A percentile compares a stretch with the other conserved stretches of the same genome.
Conservation (phyloP, 2,329 filamentous ascomycete genomes). For the Penicillium sp. region DNA sequence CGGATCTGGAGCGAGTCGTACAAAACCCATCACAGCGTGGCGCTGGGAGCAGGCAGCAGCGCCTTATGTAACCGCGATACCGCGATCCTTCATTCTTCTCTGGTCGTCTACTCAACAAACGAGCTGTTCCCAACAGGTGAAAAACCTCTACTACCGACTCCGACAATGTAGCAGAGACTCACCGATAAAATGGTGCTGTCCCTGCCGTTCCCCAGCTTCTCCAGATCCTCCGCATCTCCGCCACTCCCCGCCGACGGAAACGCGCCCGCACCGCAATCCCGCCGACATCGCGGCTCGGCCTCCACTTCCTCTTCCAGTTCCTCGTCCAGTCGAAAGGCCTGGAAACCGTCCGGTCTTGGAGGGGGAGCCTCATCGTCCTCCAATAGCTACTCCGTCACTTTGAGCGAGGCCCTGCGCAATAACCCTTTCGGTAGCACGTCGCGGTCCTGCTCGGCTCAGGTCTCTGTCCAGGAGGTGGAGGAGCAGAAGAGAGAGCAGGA, state of each 20-base stretch:
- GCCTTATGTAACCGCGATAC: constrained; percentile 7
- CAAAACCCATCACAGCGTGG: neutral
- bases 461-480: constrained; percentile 19
- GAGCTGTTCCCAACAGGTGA: neutral
- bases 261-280: constrained; percentile 11
- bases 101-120: neutral
- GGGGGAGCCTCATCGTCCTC: constrained; percentile 18
- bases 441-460: constrained; percentile 26
- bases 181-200: constrained; percentile 38
- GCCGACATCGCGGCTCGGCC: constrained; percentile 14
- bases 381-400: constrained; percentile 33
- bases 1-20: neutral
- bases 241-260: constrained; percentile 29
- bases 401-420: constrained; percentile 45
- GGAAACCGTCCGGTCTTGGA: constrained; percentile 11
- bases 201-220: constrained; percentile 37
- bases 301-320: constrained; percentile 15
- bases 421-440: constrained; percentile 42
- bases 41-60: neutral
- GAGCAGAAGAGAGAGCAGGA: constrained; percentile 37
- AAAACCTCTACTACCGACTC: neutral
- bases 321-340: constrained; percentile 14
- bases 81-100: constrained; percentile 4
- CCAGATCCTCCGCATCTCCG: constrained; percentile 29
- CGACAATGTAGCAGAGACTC: constrained; percentile 34